A percentile compares a stretch with the other conserved stretches of the same genome.
Evolutionary conservation across 768 basidiomycete species (phyloP).

Genomic region (Mycena maculata): DNA sequence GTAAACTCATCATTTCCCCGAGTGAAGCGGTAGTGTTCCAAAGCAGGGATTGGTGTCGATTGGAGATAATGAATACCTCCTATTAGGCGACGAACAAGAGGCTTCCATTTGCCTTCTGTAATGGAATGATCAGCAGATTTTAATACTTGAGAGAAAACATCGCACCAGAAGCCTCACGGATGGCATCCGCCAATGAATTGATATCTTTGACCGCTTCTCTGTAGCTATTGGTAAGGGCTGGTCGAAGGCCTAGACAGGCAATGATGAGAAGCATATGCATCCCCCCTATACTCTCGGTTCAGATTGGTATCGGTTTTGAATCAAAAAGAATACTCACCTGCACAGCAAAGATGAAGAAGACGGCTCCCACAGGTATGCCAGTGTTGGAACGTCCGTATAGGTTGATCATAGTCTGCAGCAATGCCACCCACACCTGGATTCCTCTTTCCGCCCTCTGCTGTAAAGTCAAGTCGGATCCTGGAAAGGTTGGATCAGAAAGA

Average conservation of each 20-base stretch:
- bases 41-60: background rate
- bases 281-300: background rate
- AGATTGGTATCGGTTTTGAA: background rate
- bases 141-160: background rate
- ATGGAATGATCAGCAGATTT: background rate
- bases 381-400: background rate
- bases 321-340: background rate
- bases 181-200: background rate
- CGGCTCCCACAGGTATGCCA: background rate
- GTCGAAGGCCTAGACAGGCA: background rate
- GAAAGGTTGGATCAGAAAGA: no score
- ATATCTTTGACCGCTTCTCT: background rate
- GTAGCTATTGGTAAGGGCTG: background rate
- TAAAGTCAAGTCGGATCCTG: background rate
- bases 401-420: background rate
- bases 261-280: background rate
- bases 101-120: background rate
- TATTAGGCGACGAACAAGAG: background rate
- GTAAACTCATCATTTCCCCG: background rate
- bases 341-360: background rate
- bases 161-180: background rate
- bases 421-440: background rate
- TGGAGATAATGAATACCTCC: background rate
- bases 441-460: background rate
- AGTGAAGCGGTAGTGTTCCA: background rate